Evolutionary conservation across 2,329 filamentous ascomycete genomes (phyloP), one percentile per base, ranked within the genome.

Genomic region (Diplodia corticola): DNA sequence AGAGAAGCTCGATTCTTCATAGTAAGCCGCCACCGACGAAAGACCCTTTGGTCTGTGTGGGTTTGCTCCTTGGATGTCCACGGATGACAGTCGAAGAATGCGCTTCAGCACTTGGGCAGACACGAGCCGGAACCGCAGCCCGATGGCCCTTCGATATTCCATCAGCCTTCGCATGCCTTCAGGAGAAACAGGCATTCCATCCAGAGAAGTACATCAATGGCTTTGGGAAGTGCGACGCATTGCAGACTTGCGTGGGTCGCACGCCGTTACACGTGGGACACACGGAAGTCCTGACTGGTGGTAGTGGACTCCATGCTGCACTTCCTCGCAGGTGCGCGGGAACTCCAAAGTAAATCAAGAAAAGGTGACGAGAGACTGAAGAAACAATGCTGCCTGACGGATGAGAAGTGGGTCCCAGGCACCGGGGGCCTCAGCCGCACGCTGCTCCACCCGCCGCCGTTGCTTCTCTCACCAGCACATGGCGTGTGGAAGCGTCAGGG

Each of bases 401-500:
- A 24, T 13, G 12, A 5, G 9, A 28, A 49, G 57, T 61, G 57
- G 57, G 57, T 48, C 57, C 26, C 12, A 33, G 28, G 28, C 57
- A 22, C 22, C 37, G 40, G 24, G 7, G 17, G 24, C 40, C 57
- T 61, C 57, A 61, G 57, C 57, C 57, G 57, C 57, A 49, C n/a
- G 17, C 26, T 24, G 44, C 57, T 49, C 44, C 57, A 35, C 26
- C n/a, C 20, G n/a, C 6, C n/a, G n/a, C 17, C 17, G n/a, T 13
- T 44, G n/a, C 5, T 20, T 44, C 3, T 44, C 17, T 44, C 40
- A 44, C 17, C 9, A 44, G 40, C 40, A 44, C 13, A 15, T n/a
- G n/a, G 37, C 37, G 37, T 9, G 37, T 4, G 37, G 15, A n/a
- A 44, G 6, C n/a, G 40, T 7, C 40, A 44, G 20, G 17, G 20